Percentiles rank a stretch among this genome's conserved stretches.
Conservation (phyloP, 78 protist species). For the Cavenderia fasciculata region DNA sequence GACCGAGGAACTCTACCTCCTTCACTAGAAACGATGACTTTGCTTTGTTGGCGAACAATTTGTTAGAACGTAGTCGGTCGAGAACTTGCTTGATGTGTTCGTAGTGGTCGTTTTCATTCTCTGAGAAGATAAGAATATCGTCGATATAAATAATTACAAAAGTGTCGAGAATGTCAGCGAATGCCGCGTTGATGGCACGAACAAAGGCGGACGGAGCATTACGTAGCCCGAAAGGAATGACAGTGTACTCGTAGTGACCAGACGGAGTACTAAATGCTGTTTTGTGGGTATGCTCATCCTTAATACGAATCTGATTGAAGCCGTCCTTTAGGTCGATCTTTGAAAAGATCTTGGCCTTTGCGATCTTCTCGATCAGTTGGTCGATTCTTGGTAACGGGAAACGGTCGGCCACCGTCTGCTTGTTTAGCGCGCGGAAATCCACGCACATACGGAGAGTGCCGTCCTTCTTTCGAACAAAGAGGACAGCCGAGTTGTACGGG, state of each 20-base stretch:
- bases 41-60: no score
- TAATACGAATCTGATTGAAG: constrained; percentile 14
- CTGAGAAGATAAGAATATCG: constrained; percentile 43
- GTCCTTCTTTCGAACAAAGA: constrained; percentile 44
- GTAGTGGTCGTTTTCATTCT: not conserved
- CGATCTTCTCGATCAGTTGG: not conserved
- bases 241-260: constrained; percentile 23
- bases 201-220: constrained; percentile 27
- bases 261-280: constrained; percentile 32
- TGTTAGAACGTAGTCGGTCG: no score
- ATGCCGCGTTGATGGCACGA: not conserved
- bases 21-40: no score
- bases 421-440: constrained; percentile 58
- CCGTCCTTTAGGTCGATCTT: constrained; percentile 37
- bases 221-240: constrained; percentile 51
- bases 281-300: not conserved
- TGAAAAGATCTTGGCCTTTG: not conserved
- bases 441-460: constrained; percentile 39
- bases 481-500: constrained; percentile 29
- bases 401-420: not conserved
- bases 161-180: not conserved
- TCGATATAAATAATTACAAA: constrained; percentile 17
- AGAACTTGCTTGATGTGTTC: not conserved
- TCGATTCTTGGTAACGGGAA: constrained; percentile 32
- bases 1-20: not conserved